These are phyloP conservation scores for Marchantia polymorpha DNA, from an alignment of 225 moss, liverwort and hornwort species.

Conservation along the genomic window DNA sequence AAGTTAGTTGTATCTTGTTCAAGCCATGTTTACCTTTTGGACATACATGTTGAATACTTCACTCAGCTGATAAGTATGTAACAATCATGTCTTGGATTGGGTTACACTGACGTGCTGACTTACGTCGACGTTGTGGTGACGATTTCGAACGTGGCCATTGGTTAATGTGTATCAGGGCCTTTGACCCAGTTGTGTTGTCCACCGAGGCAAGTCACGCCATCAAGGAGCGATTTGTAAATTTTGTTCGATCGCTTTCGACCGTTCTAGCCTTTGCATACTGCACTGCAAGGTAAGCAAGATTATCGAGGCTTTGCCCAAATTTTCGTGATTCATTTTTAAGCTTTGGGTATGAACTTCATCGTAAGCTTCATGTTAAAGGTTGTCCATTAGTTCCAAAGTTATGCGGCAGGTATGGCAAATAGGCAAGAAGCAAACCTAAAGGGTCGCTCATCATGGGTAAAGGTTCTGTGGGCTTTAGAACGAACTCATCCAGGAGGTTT, in stretches of 20 bases:
- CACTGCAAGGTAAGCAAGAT: slow-evolving; percentile 63
- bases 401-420: no score
- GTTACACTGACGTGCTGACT: not conserved
- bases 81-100: not conserved
- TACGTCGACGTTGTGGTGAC: not conserved
- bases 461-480: no score
- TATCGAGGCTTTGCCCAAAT: no score
- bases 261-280: slow-evolving; percentile 83
- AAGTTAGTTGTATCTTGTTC: no score
- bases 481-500: no score
- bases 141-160: not conserved
- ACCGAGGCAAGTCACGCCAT: slow-evolving; percentile 70
- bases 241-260: slow-evolving; percentile 79
- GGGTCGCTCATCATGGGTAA: no score
- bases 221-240: slow-evolving; percentile 72
- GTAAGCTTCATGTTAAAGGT: not conserved
- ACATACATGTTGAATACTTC: no score
- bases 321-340: not conserved
- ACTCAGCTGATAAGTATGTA: no score
- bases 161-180: slow-evolving; percentile 46
- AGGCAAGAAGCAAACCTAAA: no score
- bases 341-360: not conserved
- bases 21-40: no score
- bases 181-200: slow-evolving; percentile 67
- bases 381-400: no score